phyloP scores from a whole-genome alignment of 441 rosid species.

The Erysimum pusillum region DNA sequence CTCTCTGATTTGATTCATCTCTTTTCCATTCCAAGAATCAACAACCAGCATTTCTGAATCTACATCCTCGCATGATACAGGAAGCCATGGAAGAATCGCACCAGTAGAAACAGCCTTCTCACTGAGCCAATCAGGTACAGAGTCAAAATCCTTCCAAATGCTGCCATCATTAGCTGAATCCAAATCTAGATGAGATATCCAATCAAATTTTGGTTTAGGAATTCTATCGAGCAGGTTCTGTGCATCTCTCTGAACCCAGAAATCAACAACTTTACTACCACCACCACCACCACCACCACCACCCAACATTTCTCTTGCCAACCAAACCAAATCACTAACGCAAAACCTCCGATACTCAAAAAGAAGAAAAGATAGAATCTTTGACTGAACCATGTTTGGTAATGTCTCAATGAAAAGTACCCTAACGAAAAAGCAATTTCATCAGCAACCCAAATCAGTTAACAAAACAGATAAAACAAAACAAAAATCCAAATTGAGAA shows the following conservation, averaged over 20 bases:
- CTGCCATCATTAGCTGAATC: conserved; percentile 52
- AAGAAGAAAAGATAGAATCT: conserved; percentile 71
- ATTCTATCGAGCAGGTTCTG: conserved; percentile 68
- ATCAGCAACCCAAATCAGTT: conserved; percentile 31
- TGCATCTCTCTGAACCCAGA: conserved; percentile 79
- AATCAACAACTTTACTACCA: conserved; percentile 54
- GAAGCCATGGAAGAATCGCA: conserved; percentile 70
- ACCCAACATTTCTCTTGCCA: conserved; percentile 58
- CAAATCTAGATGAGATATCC: conserved; percentile 56
- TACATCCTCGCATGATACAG: conserved; percentile 53
- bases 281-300: conserved; percentile 3
- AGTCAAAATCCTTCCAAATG: conserved; percentile 53
- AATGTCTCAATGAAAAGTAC: conserved; percentile 71
- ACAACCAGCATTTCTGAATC: conserved; percentile 44
- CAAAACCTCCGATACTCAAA: conserved; percentile 60
- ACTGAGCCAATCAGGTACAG: conserved; percentile 70
- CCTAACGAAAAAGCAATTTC: conserved; percentile 47
- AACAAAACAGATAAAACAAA: background rate
- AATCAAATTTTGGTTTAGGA: conserved; percentile 54
- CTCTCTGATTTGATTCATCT: conserved; percentile 50
- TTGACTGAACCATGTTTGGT: conserved; percentile 68
- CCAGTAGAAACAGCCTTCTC: conserved; percentile 40
- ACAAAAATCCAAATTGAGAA: background rate
- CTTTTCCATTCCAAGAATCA: conserved; percentile 47
- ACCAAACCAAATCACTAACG: conserved; percentile 52